Percentiles rank a stretch among this genome's conserved stretches.
phyloP scores from a whole-genome alignment of 768 basidiomycete species.

The Lentinula lateritia region DNA sequence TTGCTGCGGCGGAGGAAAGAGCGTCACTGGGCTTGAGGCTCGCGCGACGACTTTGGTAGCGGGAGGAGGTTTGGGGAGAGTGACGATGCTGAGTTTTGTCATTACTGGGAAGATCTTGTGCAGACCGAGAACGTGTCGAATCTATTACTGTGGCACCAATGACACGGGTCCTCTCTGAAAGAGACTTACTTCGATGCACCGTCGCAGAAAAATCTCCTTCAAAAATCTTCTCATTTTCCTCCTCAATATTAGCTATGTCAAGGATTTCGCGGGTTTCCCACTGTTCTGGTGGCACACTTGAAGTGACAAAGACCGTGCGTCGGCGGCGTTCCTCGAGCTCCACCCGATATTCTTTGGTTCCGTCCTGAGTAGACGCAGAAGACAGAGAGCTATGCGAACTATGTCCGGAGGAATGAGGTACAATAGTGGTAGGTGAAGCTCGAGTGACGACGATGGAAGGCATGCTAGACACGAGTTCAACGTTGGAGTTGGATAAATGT shows the following conservation, averaged over 20 bases:
- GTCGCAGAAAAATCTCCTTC: not conserved
- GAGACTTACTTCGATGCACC: slow-evolving; percentile 5
- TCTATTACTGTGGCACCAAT: not conserved
- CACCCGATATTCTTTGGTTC: not conserved
- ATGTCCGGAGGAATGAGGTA: slow-evolving; percentile 29
- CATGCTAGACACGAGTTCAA: slow-evolving; percentile 3
- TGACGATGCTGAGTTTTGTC: not conserved
- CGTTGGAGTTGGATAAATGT: not conserved
- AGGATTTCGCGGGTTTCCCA: slow-evolving; percentile 26
- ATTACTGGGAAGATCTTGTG: not conserved
- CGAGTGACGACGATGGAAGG: slow-evolving; percentile 17
- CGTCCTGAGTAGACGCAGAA: not conserved
- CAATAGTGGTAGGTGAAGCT: slow-evolving; percentile 10
- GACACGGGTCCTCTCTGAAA: not conserved
- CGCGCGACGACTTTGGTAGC: not conserved
- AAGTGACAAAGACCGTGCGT: slow-evolving; percentile 40
- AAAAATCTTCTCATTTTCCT: slow-evolving; percentile 20
- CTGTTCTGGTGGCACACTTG: slow-evolving; percentile 36
- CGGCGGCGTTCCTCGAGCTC: slow-evolving; percentile 20
- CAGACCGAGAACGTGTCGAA: slow-evolving; percentile 6
- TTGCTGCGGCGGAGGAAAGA: not conserved
- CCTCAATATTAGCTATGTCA: slow-evolving; percentile 11
- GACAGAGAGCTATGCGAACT: slow-evolving; percentile 32
- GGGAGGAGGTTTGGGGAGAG: not conserved
- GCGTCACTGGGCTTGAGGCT: not conserved